Evolutionary conservation across 192 early-diverging fungal genomes (phyloP).

Genomic region (Phlyctochytrium bullatum): DNA sequence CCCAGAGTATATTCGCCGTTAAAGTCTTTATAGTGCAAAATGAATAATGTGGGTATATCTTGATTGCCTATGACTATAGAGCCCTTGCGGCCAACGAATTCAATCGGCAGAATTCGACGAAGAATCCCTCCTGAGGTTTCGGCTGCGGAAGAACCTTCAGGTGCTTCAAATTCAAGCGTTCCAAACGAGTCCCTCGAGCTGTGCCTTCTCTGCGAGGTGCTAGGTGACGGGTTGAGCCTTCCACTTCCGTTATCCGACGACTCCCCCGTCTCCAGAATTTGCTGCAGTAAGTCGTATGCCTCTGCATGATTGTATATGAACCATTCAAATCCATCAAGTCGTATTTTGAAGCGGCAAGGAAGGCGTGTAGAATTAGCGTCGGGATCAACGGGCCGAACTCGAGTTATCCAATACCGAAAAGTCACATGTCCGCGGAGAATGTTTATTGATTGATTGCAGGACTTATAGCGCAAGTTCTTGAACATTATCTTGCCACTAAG

Average conservation of each 20-base stretch:
- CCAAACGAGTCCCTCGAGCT: neutral
- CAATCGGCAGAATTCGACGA: conserved; percentile 61
- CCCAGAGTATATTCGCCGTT: neutral
- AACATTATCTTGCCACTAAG: conserved; percentile 75
- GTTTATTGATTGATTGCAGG: conserved; percentile 66
- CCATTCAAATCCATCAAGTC: conserved; percentile 74
- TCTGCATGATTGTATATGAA: conserved; percentile 78
- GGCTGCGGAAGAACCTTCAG: neutral
- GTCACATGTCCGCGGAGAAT: conserved; percentile 73
- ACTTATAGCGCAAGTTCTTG: conserved; percentile 69
- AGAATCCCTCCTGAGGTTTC: conserved; percentile 43
- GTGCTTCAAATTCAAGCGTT: neutral
- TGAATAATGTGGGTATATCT: conserved; percentile 59
- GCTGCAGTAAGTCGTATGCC: conserved; percentile 60
- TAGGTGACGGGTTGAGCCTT: no score
- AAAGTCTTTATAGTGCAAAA: conserved; percentile 56
- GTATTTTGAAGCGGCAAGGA: conserved; percentile 24
- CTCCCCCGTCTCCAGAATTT: conserved; percentile 17
- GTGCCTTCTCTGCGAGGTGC: conserved; percentile 5
- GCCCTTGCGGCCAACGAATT: conserved; percentile 61
- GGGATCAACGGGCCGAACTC: conserved; percentile 45
- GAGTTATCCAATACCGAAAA: conserved; percentile 70
- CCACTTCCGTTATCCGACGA: neutral
- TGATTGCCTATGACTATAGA: conserved; percentile 71
- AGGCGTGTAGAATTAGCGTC: conserved; percentile 1